A percentile compares a stretch with the other conserved stretches of the same genome.
Conservation (phyloP, 1,139 yeast genomes). For the Arxiozyma bovina region DNA sequence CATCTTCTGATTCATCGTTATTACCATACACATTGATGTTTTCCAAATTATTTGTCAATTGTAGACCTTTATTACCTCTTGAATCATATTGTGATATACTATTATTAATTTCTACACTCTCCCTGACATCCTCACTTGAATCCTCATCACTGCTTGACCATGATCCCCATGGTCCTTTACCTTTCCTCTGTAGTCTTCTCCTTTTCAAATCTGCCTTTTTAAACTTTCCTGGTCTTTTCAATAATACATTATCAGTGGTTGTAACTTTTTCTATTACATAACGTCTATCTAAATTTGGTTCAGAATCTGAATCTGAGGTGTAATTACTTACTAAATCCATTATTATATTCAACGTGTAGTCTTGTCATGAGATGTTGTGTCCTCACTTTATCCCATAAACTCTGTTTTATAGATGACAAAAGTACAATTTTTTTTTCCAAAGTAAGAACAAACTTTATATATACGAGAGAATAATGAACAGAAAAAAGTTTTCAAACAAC, state of each 20-base stretch:
- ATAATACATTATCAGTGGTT: not conserved
- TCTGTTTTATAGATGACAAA: not conserved
- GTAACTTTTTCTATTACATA: not conserved
- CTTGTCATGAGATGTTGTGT: not conserved
- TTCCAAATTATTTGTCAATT: not conserved
- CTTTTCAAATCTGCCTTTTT: slow-evolving; percentile 14
- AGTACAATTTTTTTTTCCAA: not conserved
- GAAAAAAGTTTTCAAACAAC: too few relatives aligned
- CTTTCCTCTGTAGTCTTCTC: slow-evolving; percentile 18
- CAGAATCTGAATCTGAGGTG: slow-evolving; percentile 14
- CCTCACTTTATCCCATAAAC: too few relatives aligned
- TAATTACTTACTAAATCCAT: slow-evolving; percentile 17
- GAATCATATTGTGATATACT: not conserved
- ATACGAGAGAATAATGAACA: too few relatives aligned
- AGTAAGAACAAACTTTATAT: too few relatives aligned
- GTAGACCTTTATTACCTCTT: not conserved
- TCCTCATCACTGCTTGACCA: slow-evolving; percentile 21
- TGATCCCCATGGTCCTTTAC: slow-evolving; percentile 39
- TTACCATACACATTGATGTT: not conserved
- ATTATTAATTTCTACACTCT: too few relatives aligned
- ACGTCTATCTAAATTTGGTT: slow-evolving; percentile 1
- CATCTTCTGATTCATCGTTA: not conserved
- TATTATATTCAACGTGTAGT: not conserved
- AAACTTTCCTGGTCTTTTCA: slow-evolving; percentile 6
- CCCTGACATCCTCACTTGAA: not conserved